Percentiles rank a stretch among this genome's conserved stretches.
phyloP scores from a whole-genome alignment of 1,284 basidiomycete genomes.

The Ceratobasidium sp. region DNA sequence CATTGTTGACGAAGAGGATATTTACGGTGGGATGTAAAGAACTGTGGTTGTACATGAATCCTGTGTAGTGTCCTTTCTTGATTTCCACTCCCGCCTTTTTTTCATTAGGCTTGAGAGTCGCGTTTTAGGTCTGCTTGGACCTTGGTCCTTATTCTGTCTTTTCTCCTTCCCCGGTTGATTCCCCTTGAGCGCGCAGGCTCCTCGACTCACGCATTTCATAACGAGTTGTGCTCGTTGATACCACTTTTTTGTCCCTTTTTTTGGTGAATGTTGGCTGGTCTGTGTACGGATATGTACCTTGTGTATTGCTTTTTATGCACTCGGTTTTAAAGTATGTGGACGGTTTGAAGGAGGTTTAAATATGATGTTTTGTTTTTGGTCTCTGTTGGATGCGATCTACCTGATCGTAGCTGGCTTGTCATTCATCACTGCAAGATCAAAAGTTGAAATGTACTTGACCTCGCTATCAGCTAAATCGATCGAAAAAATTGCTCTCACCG shows the following conservation, averaged over 20 bases:
- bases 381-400: not conserved
- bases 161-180: not conserved
- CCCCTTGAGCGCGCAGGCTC: not conserved
- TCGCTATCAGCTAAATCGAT: no score
- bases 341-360: conserved; percentile 3
- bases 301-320: not conserved
- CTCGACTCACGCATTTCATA: not conserved
- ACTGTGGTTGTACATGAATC: not conserved
- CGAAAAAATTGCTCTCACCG: no score
- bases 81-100: not conserved
- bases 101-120: not conserved
- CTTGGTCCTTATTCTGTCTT: not conserved
- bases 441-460: no score
- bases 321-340: conserved; percentile 18
- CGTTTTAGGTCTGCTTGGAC: not conserved
- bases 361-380: not conserved
- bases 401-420: no score
- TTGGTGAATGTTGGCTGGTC: conserved; percentile 4
- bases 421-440: no score
- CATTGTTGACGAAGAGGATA: conserved; percentile 37
- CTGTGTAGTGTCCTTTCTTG: conserved; percentile 9
- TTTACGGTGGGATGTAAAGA: conserved; percentile 39
- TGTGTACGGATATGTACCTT: conserved; percentile 19
- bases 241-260: not conserved
- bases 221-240: conserved; percentile 23